Evolutionary conservation across 352 stramenopile species (phyloP).

Genomic region (Globisporangium acanthophoron): DNA sequence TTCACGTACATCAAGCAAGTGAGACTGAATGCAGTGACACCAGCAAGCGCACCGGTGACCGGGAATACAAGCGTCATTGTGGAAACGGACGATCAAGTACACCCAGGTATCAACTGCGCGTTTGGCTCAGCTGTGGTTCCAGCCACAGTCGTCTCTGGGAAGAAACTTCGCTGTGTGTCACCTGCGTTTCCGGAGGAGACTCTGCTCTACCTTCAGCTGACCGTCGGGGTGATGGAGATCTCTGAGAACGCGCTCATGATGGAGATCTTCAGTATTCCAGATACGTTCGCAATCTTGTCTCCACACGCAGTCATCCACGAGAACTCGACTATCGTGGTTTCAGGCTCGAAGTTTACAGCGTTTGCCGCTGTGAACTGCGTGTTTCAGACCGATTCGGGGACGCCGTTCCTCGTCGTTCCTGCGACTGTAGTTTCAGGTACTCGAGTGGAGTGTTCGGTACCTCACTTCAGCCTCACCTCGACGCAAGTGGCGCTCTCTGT

Average conservation of each 20-base stretch:
- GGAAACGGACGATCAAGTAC: conserved; percentile 10
- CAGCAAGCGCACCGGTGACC: conserved; percentile 1
- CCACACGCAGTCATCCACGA: conserved; percentile 26
- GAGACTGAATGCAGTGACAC: neutral
- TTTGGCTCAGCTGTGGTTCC: conserved; percentile 26
- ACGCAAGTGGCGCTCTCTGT: conserved; percentile 15
- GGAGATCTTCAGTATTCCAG: conserved; percentile 18
- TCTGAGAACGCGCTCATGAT: conserved; percentile 40
- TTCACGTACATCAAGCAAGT: conserved; percentile 17
- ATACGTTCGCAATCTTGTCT: conserved; percentile 16
- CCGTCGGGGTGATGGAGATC: conserved; percentile 3
- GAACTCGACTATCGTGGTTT: conserved; percentile 20
- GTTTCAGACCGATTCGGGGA: too few species aligned
- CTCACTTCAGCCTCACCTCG: neutral
- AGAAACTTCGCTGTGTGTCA: conserved; percentile 23
- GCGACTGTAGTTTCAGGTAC: too few species aligned
- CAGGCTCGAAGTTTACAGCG: conserved; percentile 3
- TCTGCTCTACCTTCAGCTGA: conserved; percentile 5
- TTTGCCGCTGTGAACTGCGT: too few species aligned
- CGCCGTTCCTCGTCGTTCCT: too few species aligned
- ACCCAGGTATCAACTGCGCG: conserved; percentile 22
- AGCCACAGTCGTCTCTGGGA: conserved; percentile 12
- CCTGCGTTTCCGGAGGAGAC: conserved; percentile 7
- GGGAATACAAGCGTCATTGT: conserved; percentile 17
- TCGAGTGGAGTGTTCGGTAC: too few species aligned